Conservation (phyloP, 2,329 filamentous ascomycete genomes). For the Sporothrix curviconia region DNA sequence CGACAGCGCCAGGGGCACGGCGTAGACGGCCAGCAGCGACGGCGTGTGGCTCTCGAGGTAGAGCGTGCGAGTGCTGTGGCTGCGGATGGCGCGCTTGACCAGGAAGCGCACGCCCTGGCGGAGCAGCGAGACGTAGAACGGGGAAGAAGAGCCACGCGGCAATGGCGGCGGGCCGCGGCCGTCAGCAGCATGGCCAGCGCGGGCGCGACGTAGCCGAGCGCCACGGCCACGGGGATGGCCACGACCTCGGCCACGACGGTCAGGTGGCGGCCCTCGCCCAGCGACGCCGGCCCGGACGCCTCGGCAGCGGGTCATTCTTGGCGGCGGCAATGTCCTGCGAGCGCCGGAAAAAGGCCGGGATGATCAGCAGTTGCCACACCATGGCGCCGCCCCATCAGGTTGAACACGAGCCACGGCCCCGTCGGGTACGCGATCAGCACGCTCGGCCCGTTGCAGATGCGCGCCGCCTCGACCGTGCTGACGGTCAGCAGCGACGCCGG, state of each 20-base stretch:
- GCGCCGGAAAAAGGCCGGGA: constrained; percentile 43
- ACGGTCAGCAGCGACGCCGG: constrained; percentile 44
- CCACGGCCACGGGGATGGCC: constrained; percentile 46
- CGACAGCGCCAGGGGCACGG: constrained; percentile 39
- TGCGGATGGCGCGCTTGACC: constrained; percentile 20
- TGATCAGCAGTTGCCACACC: constrained; percentile 45
- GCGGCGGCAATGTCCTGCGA: constrained; percentile 31
- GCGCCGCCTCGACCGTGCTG: constrained; percentile 43
- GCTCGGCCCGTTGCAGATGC: constrained; percentile 31
- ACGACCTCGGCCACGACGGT: constrained; percentile 45
- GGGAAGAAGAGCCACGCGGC: constrained; percentile 48
- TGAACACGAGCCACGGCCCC: constrained; percentile 40
- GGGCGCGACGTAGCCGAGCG: constrained; percentile 41
- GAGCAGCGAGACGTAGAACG: constrained; percentile 39
- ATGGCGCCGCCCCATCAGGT: constrained; percentile 43
- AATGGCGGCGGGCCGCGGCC: constrained; percentile 32
- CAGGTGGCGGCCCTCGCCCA: too few relatives aligned
- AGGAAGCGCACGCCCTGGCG: constrained; percentile 31
- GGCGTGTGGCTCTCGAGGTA: constrained; percentile 38
- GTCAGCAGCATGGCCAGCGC: constrained; percentile 41
- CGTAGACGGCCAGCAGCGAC: constrained; percentile 38
- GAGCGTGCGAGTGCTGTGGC: constrained; percentile 21
- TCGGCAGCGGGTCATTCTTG: too few relatives aligned
- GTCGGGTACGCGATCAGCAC: constrained; percentile 31
- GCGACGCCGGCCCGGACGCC: too few relatives aligned